Percentiles rank a stretch among this genome's conserved stretches.
Evolutionary conservation across 495 filamentous ascomycete genomes (phyloP).

Genomic region (Trypethelium eluteriae): DNA sequence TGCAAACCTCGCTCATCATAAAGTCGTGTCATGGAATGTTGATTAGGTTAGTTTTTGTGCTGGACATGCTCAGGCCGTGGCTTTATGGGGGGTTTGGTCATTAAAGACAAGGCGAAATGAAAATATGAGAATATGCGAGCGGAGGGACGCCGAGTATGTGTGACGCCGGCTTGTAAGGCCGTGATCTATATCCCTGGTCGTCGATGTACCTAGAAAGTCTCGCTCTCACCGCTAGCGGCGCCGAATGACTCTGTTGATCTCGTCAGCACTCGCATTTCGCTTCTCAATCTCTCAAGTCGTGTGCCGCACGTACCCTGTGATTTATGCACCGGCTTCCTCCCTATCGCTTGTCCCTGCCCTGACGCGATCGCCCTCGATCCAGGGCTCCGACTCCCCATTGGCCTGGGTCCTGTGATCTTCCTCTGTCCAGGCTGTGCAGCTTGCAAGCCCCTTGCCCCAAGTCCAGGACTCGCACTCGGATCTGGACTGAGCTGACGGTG

Average conservation of each 20-base stretch:
- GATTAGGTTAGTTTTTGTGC: not conserved
- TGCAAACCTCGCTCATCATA: not conserved
- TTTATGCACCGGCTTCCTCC: not conserved
- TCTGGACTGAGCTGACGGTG: conserved; percentile 23
- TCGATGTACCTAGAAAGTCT: not conserved
- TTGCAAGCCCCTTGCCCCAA: conserved; percentile 22
- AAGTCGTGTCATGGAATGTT: conserved; percentile 1
- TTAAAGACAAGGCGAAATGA: not conserved
- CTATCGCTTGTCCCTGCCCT: not conserved
- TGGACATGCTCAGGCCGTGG: not conserved
- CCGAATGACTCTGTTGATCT: conserved; percentile 2
- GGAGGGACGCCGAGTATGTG: not conserved
- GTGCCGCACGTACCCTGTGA: not conserved
- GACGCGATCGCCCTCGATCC: conserved; percentile 10
- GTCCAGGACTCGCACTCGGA: conserved; percentile 18
- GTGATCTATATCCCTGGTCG: not conserved
- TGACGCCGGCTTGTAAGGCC: not conserved
- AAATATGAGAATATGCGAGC: not conserved
- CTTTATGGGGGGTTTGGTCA: not conserved
- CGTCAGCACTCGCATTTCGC: not conserved
- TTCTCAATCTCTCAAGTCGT: not conserved
- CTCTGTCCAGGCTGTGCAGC: conserved; percentile 23
- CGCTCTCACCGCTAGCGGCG: conserved; percentile 7
- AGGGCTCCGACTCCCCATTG: conserved; percentile 34
- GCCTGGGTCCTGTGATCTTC: conserved; percentile 37